Evolutionary conservation across 192 early-diverging fungal species (phyloP).

Genomic region (Podila verticillata): DNA sequence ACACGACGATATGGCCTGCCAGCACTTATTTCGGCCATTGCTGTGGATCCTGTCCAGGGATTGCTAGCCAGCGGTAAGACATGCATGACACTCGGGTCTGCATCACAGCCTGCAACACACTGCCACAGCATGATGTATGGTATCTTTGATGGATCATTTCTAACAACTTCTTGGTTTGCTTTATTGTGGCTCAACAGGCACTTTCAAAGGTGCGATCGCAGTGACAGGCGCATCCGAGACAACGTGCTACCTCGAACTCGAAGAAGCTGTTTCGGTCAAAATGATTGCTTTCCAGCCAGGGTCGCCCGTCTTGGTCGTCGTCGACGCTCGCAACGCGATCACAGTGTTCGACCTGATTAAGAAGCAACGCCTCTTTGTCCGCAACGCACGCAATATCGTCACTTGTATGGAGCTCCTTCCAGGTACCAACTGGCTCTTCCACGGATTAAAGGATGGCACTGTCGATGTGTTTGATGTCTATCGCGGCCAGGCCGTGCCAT

Average conservation of each 20-base stretch:
- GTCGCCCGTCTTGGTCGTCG: conserved; percentile 54
- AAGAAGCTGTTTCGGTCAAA: conserved; percentile 52
- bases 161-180: not conserved
- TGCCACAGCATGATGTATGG: no score
- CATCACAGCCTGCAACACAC: not conserved
- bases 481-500: conserved; percentile 42
- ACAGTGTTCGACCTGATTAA: conserved; percentile 63
- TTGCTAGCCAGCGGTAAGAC: conserved; percentile 64
- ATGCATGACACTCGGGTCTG: not conserved
- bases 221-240: conserved; percentile 57
- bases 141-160: no score
- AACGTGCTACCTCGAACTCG: conserved; percentile 27
- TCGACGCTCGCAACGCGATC: conserved; percentile 57
- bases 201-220: conserved; percentile 51
- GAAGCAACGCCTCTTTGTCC: conserved; percentile 34
- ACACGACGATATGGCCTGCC: conserved; percentile 54
- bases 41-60: conserved; percentile 63
- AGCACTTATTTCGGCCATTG: conserved; percentile 48
- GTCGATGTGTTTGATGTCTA: conserved; percentile 60
- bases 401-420: conserved; percentile 55
- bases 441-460: conserved; percentile 59
- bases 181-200: conserved; percentile 16
- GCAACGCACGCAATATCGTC: conserved; percentile 53
- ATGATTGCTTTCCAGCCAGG: conserved; percentile 64
- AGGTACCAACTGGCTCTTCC: conserved; percentile 63